Percentiles rank a stretch among this genome's conserved stretches.
These are phyloP conservation scores for Cystobasidiaceae sp. DNA, from an alignment of 1,284 basidiomycete genomes.

Conservation along the genomic window DNA sequence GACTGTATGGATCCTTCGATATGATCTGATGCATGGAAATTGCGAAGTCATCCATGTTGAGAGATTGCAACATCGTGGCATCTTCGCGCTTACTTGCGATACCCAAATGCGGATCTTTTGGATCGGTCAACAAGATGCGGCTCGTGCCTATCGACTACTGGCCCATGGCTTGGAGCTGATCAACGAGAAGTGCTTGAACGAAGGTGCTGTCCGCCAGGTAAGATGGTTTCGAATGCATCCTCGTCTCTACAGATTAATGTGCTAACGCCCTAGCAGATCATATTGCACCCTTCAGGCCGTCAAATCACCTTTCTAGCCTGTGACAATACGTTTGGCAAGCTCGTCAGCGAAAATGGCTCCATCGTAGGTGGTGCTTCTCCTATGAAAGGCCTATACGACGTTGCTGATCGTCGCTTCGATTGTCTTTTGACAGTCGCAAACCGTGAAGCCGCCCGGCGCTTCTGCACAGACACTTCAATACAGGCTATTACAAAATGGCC, in stretches of 20 bases:
- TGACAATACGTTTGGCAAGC: background rate
- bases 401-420: background rate
- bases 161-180: background rate
- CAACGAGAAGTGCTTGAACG: background rate
- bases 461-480: conserved; percentile 9
- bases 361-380: background rate
- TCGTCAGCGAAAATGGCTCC: background rate
- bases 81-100: background rate
- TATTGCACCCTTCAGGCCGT: background rate
- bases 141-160: background rate
- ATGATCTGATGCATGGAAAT: too few species aligned
- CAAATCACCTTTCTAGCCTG: background rate
- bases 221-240: background rate
- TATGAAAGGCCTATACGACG: too few species aligned
- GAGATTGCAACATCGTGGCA: background rate
- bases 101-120: background rate
- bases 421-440: background rate
- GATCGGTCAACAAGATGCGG: conserved; percentile 9
- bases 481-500: too few species aligned
- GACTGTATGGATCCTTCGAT: conserved; percentile 2
- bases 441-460: background rate
- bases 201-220: conserved; percentile 7
- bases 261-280: background rate
- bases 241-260: background rate
- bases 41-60: background rate